Evolutionary conservation across 306 rosid species (phyloP).

Genomic region (Fragaria ananassa): DNA sequence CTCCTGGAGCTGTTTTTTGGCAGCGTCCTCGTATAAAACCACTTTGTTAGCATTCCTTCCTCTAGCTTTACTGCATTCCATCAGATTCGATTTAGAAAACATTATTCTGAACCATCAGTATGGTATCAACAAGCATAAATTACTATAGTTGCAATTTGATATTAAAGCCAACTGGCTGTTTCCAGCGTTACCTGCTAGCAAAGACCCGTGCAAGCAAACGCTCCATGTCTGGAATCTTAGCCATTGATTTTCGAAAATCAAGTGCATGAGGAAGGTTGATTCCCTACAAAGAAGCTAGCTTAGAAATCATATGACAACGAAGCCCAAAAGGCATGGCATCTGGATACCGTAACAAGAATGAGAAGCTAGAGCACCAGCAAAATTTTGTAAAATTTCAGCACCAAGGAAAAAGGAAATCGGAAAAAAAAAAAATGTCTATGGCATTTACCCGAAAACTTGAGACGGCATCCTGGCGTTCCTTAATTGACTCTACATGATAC

Average conservation of each 20-base stretch:
- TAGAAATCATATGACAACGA: conserved; percentile 11
- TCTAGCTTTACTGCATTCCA: conserved; percentile 62
- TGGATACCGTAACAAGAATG: not conserved
- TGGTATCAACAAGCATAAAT: conserved; percentile 6
- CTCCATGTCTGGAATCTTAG: conserved; percentile 79
- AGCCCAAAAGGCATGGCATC: not conserved
- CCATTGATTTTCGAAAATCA: conserved; percentile 62
- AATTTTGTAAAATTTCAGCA: not conserved
- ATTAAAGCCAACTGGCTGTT: conserved; percentile 10
- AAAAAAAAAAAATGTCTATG: conserved; percentile 13
- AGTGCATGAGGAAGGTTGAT: conserved; percentile 62
- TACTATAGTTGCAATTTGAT: conserved; percentile 11
- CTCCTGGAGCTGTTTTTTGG: conserved; percentile 81
- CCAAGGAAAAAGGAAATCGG: not conserved
- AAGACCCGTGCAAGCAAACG: conserved; percentile 79
- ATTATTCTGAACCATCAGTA: conserved; percentile 19
- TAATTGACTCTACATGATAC: conserved; percentile 59
- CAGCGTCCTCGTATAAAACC: conserved; percentile 81
- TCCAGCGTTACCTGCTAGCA: conserved; percentile 55
- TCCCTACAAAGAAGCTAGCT: conserved; percentile 54
- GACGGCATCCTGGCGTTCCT: conserved; percentile 82
- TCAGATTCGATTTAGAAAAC: conserved; percentile 26
- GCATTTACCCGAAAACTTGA: conserved; percentile 65
- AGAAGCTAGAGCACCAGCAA: not conserved
- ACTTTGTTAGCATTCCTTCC: conserved; percentile 89